Base-by-base conservation (phyloP, 23 red algal genomes). In the Gracilaria domingensis region DNA sequence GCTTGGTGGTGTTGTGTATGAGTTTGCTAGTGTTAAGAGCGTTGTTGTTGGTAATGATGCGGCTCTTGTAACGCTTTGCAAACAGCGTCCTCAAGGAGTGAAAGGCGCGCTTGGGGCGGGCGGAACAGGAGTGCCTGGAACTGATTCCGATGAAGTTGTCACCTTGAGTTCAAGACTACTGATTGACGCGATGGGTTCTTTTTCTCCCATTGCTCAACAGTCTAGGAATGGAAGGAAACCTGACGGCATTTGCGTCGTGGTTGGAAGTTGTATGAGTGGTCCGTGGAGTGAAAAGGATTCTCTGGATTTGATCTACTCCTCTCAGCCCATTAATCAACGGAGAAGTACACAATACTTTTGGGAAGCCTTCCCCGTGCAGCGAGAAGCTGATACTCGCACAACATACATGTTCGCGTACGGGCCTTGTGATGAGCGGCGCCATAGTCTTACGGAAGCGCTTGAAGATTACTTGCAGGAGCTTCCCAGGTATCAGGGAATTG, bases 381-480 rank as follows among this genome's bases (percentile, higher is more conserved):
- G 79, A 83, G 89, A 92, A 17, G 33, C 55, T 9, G 38, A 51
- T 26, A 28, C 62, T 26, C 73, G 93, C 12, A 98, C 96, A 6
- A 95, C 96, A 0, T 98, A 98, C 61, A 93, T 98, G 93, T 98
- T 98, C 61, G 53, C 88, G 2, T 98, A 98, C 58, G 75, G 94
- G 0, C 88, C 92, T 44, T 83, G 80, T 39, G 77, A 88, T 38
- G 47, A 82, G 17, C 32, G 66, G 28, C 87, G 96, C 40, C 87
- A 80, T 40, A 94, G 77, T 56, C 84, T 94, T 40, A 89, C 84
- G 7, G 88, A 95, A 42, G 28, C 95, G 1, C 95, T 91, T 37
- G 88, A 89, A 29, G 88, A 88, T 44, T 98, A 98, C 38, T 21
- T 98, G 3, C 66, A 83, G 9, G 55, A 69, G 32, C 38, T 98